phyloP scores from a whole-genome alignment of 2,329 filamentous ascomycete genomes.

The Fusarium mexicanum region DNA sequence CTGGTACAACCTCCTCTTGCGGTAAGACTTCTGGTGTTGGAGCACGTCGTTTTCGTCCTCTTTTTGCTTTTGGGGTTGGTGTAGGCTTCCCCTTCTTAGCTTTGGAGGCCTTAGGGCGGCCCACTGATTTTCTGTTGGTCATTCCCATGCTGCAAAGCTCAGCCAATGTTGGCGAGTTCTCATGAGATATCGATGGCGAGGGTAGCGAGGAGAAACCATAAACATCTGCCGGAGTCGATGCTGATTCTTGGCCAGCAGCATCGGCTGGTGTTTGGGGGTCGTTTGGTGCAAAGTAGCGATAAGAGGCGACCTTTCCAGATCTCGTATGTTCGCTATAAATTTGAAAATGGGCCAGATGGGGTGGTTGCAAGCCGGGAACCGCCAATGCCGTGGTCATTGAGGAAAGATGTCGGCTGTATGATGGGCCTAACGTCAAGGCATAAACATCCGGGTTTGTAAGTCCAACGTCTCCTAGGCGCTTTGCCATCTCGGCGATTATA shows the following conservation, averaged over 20 bases:
- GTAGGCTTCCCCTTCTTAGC: conserved; percentile 17
- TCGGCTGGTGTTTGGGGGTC: background rate
- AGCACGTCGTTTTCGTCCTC: background rate
- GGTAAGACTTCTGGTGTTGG: background rate
- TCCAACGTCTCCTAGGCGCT: conserved; percentile 42
- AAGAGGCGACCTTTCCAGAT: conserved; percentile 51
- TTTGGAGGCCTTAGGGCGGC: conserved; percentile 38
- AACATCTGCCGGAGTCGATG: background rate
- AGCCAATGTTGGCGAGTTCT: conserved; percentile 33
- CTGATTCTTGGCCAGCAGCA: background rate
- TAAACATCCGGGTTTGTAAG: conserved; percentile 52
- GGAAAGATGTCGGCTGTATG: conserved; percentile 51
- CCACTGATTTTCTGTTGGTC: conserved; percentile 38
- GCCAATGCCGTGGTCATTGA: conserved; percentile 50
- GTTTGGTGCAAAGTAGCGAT: conserved; percentile 44
- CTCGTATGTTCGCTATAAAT: conserved; percentile 50
- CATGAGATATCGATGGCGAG: background rate
- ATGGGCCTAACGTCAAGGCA: conserved; percentile 48
- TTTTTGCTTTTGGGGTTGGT: conserved; percentile 4
- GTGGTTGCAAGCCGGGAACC: conserved; percentile 46
- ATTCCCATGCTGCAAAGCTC: conserved; percentile 41
- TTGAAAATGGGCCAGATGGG: conserved; percentile 47
- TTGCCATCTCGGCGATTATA: conserved; percentile 46
- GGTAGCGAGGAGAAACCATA: conserved; percentile 34
- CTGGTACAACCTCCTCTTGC: background rate